Conservation (phyloP, 2,329 filamentous ascomycete species). For the Camillea tinctor region DNA sequence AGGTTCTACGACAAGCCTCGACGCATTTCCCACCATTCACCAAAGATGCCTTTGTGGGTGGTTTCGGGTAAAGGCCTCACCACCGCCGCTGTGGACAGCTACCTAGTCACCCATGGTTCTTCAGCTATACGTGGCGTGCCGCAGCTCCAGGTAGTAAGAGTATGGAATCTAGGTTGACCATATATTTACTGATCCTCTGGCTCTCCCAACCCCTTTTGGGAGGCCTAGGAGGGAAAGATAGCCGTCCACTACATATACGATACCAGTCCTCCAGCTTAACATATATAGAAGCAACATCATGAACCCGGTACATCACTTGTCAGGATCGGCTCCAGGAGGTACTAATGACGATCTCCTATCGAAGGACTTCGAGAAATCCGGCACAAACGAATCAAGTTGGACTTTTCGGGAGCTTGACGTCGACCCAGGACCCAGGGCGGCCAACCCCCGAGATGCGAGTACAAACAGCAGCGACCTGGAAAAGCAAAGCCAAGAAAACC, state of each 20-base stretch:
- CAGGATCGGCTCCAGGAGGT: not conserved
- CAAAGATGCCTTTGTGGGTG: constrained; percentile 5
- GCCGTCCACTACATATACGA: not conserved
- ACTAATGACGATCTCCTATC: not conserved
- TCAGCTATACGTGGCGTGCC: not conserved
- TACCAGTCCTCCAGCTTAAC: not conserved
- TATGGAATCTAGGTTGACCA: not conserved
- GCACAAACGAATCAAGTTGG: not conserved
- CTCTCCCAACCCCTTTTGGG: not conserved
- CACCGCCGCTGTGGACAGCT: constrained; percentile 17
- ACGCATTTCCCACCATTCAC: constrained; percentile 3
- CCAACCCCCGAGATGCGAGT: constrained; percentile 15
- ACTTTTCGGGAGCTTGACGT: not conserved
- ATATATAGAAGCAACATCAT: not conserved
- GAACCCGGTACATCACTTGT: not conserved
- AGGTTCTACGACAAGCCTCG: constrained; percentile 12
- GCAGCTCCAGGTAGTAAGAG: not conserved
- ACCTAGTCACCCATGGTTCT: not conserved
- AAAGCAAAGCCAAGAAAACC: constrained; percentile 13
- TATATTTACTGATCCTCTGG: not conserved
- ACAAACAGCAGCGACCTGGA: constrained; percentile 22
- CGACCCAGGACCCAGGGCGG: not conserved
- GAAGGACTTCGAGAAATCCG: not conserved
- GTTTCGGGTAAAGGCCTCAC: constrained; percentile 7
- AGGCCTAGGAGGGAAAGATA: not conserved